Evolutionary conservation across 106 monocot genomes (phyloP), one percentile per base, ranked within the genome.

Genomic region (Platanthera guangdongensis): DNA sequence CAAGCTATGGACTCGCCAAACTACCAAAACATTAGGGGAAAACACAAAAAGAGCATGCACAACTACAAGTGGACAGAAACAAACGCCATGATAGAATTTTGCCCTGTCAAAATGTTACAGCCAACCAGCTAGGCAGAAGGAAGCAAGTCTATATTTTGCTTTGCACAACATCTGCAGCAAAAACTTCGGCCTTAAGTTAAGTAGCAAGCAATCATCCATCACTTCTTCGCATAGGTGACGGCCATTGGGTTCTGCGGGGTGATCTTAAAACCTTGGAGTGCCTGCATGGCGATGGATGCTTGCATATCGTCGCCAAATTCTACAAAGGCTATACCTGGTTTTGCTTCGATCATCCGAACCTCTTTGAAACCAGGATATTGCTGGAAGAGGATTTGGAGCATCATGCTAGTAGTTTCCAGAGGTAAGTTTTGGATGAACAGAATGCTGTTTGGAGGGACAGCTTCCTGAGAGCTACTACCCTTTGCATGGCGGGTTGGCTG

Each of bases 341-440:
- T 99, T 8, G 97, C 93, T 59, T 89, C 89, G 59, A 97, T 86
- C 94, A 97, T 89, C 7, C 94, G 72, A 11, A 95, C 97, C 76
- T 99, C 97, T 74, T 82, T 83, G 79, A 94, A 99, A 16, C 97
- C 97, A 15, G 94, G 97, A 78, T 92, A 99, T 64, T 99, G 92
- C 72, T 90, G 88, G 85, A 99, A 99, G 14, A 94, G 88, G 50
- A 99, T 89, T 74, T 94, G 94, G 1, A 99, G 84, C 97, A 99
- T 99, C 88, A 86, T 88, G 88, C 81, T 89, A 13, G 89, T 92
- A n/a, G 94, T 99, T 64, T 99, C 94, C 30, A 83, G 80, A 12
- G 97, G 97, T 50, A 99, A 72, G 85, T 99, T 99, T 75, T 99
- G 85, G 16, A 99, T 86, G 73, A 99, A 99, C 16, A 99, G 86